A percentile compares a stretch with the other conserved stretches of the same genome.
Evolutionary conservation across 495 filamentous ascomycete species (phyloP).

Genomic region (Hypoxylon subgilvum): DNA sequence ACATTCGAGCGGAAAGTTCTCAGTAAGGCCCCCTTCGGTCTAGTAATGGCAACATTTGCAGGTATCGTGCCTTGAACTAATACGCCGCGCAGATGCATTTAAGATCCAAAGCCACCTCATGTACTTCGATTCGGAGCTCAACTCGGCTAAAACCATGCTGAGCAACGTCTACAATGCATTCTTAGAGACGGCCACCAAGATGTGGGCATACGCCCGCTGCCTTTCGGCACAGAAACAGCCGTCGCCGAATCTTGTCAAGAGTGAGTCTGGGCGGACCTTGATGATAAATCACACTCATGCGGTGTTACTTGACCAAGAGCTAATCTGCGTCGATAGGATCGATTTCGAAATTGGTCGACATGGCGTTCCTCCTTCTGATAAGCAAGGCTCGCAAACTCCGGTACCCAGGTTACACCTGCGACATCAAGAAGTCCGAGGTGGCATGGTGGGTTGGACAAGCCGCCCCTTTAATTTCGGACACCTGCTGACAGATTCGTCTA

Average conservation of each 20-base stretch:
- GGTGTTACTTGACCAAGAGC: background rate
- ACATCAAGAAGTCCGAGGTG: constrained; percentile 67
- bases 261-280: constrained; percentile 51
- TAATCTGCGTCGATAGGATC: constrained; percentile 55
- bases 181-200: constrained; percentile 77
- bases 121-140: constrained; percentile 86
- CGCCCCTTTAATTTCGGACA: background rate
- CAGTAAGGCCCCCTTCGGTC: constrained; percentile 47
- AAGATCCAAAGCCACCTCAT: constrained; percentile 87
- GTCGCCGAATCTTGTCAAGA: constrained; percentile 60
- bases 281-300: background rate
- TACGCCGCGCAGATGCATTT: constrained; percentile 61
- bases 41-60: constrained; percentile 60
- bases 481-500: constrained; percentile 25
- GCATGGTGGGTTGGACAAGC: constrained; percentile 60
- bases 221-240: constrained; percentile 64
- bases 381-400: constrained; percentile 55
- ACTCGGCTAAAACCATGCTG: constrained; percentile 70
- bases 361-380: constrained; percentile 70
- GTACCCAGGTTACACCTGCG: constrained; percentile 62
- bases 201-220: constrained; percentile 76
- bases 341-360: constrained; percentile 67
- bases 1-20: constrained; percentile 82
- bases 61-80: constrained; percentile 37
- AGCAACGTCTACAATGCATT: constrained; percentile 77